These are phyloP conservation scores for Kodamaea anthophila DNA, from an alignment of 1,139 yeast species.

Conservation along the genomic window DNA sequence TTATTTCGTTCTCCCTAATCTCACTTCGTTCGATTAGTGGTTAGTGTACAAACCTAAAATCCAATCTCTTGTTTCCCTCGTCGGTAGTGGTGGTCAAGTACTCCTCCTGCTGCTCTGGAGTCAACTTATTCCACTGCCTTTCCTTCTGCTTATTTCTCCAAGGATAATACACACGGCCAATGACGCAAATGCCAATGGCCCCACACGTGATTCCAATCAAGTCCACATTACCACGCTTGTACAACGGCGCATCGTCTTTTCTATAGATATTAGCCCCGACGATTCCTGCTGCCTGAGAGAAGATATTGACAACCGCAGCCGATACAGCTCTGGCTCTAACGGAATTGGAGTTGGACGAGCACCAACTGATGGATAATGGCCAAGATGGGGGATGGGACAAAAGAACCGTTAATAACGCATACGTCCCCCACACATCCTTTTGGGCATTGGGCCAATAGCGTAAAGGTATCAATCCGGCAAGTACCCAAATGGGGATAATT, in stretches of 20 bases:
- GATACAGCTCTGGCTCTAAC: constrained; percentile 15
- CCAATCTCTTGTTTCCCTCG: constrained; percentile 50
- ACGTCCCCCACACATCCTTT: constrained; percentile 16
- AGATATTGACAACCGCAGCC: constrained; percentile 15
- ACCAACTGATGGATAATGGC: constrained; percentile 14
- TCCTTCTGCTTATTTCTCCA: constrained; percentile 43
- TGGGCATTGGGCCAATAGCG: constrained; percentile 15
- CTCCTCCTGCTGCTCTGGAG: constrained; percentile 38
- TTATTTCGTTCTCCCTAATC: no score
- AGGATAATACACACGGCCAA: constrained; percentile 30
- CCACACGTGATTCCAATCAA: constrained; percentile 12
- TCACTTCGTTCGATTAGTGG: no score
- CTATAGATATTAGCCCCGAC: constrained; percentile 12
- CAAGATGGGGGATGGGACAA: constrained; percentile 12
- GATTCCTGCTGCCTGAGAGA: constrained; percentile 13
- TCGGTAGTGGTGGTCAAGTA: constrained; percentile 42
- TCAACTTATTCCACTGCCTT: constrained; percentile 41
- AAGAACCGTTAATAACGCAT: constrained; percentile 13
- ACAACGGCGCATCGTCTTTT: constrained; percentile 14
- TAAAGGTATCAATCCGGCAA: constrained; percentile 11
- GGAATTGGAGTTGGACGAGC: constrained; percentile 14
- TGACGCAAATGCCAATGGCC: constrained; percentile 9
- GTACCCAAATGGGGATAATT: constrained; percentile 11
- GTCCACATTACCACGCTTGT: constrained; percentile 12
- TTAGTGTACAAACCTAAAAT: constrained; percentile 33